Evolutionary conservation across 352 stramenopile species (phyloP).

Genomic region (Aphanomyces cochlioides): DNA sequence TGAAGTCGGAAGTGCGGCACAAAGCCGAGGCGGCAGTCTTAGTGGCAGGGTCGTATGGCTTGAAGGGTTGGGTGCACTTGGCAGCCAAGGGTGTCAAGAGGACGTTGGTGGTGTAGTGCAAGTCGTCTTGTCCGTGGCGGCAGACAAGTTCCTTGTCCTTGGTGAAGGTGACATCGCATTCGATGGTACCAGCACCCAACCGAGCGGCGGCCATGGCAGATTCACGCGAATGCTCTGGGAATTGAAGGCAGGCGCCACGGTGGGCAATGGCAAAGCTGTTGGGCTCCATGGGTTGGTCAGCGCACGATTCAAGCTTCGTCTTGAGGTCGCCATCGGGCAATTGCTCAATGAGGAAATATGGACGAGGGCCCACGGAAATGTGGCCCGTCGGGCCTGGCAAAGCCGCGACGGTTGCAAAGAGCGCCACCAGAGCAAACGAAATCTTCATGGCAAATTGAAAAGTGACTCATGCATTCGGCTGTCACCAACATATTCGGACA

Average conservation of each 20-base stretch:
- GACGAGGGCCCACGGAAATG: conserved; percentile 12
- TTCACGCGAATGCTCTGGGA: conserved; percentile 45
- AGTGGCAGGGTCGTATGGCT: conserved; percentile 20
- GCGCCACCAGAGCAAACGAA: background rate
- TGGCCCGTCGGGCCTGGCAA: background rate
- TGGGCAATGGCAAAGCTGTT: conserved; percentile 59
- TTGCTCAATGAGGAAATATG: conserved; percentile 22
- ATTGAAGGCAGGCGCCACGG: conserved; percentile 47
- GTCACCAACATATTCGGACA: no score
- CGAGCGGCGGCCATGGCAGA: conserved; percentile 44
- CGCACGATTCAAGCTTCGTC: conserved; percentile 20
- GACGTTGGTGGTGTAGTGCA: conserved; percentile 63
- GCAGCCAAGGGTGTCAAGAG: conserved; percentile 45
- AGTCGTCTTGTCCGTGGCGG: conserved; percentile 55
- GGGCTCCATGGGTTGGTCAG: conserved; percentile 20
- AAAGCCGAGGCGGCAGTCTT: conserved; percentile 33
- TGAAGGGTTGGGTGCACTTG: conserved; percentile 54
- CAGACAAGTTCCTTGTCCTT: conserved; percentile 55
- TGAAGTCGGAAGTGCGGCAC: conserved; percentile 61
- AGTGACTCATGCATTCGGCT: background rate
- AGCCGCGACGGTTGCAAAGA: background rate
- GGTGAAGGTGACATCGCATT: conserved; percentile 71
- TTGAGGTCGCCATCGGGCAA: background rate
- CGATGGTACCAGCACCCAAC: conserved; percentile 52
- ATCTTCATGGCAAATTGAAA: conserved; percentile 5